Percentiles rank a stretch among this genome's conserved stretches.
These are phyloP conservation scores for Sideroxylon spinosum DNA, from an alignment of 179 eudicot genomes.

Conservation along the genomic window DNA sequence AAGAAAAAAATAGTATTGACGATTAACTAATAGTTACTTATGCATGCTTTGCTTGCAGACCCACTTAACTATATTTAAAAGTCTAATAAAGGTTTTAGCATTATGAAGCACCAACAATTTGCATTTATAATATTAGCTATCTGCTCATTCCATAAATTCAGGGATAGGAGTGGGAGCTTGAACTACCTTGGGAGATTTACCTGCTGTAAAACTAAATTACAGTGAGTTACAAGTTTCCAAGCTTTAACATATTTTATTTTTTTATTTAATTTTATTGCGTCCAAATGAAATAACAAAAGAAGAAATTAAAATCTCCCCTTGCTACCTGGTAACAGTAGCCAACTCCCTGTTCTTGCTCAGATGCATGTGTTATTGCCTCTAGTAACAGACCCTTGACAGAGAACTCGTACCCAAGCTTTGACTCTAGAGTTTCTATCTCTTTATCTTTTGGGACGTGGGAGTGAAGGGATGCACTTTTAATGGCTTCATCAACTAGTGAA, in stretches of 20 bases:
- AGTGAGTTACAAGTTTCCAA: not conserved
- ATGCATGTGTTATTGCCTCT: slow-evolving; percentile 77
- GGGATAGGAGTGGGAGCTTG: not conserved
- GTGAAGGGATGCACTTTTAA: slow-evolving; percentile 55
- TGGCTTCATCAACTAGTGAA: slow-evolving; percentile 53
- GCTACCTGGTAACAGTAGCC: slow-evolving; percentile 62
- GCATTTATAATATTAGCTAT: not conserved
- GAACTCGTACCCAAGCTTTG: slow-evolving; percentile 68
- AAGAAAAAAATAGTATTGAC: not conserved
- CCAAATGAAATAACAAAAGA: not conserved
- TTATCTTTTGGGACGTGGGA: slow-evolving; percentile 40
- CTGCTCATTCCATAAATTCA: not conserved
- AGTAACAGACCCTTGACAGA: slow-evolving; percentile 65
- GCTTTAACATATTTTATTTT: not conserved
- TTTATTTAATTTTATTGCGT: not conserved
- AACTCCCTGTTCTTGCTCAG: slow-evolving; percentile 41
- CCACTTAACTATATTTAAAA: not conserved
- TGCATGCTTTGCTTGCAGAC: not conserved
- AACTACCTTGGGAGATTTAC: not conserved
- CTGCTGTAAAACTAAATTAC: not conserved
- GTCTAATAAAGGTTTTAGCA: no score
- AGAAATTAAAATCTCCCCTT: slow-evolving; percentile 1
- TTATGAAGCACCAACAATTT: not conserved
- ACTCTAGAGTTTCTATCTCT: slow-evolving; percentile 53
- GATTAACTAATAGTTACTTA: not conserved